Base-by-base conservation (phyloP, 2,329 filamentous ascomycete species). In the Fusarium longipes region DNA sequence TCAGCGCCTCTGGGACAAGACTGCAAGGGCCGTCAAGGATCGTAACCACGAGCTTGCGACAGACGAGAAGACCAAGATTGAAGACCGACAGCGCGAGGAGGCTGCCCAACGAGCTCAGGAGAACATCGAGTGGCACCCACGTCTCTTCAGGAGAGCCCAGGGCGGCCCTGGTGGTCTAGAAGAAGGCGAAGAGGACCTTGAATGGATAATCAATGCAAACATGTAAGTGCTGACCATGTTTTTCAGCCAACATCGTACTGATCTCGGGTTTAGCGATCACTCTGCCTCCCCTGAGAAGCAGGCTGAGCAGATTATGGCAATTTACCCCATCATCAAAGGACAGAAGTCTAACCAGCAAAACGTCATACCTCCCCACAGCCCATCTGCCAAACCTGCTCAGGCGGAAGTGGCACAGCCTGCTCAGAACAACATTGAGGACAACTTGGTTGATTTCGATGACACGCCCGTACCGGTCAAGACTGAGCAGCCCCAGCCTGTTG, bases 51-150 rank as follows among this genome's bases (percentile, higher is more conserved):
- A 93, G 70, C 80, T 91, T 10, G 96, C 96, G 6, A 99, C 96
- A 1, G 92, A 96, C 66, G 95, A 97, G 75, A 99, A 99, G 82
- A 94, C 92, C n/a, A 92, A 91, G 77, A 93, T 99, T 60, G 96
- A 99, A 77, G 95, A 98, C 73, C 89, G 87, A 74, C 96, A 99
- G 79, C 87, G 96, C 74, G 90, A 94, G 66, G 95, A 97, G 75
- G 93, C 96, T 3, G 91, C 93, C 18, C 88, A 88, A 74, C 86
- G 96, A 72, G 87, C 87, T 30, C 90, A 93, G 45, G 89, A 94
- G 12, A 91, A 91, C 14, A 82, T 93, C 9, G 93, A 97, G 67
- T 99, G 96, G 96, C 87, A 89, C 32, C 95, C 96, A 1, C 89
- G 89, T 66, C 85, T 98, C 14, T 99, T 99, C 83, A 87, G 93